Conservation (phyloP, 139 green algal genomes). For the Chlorella sp. region DNA sequence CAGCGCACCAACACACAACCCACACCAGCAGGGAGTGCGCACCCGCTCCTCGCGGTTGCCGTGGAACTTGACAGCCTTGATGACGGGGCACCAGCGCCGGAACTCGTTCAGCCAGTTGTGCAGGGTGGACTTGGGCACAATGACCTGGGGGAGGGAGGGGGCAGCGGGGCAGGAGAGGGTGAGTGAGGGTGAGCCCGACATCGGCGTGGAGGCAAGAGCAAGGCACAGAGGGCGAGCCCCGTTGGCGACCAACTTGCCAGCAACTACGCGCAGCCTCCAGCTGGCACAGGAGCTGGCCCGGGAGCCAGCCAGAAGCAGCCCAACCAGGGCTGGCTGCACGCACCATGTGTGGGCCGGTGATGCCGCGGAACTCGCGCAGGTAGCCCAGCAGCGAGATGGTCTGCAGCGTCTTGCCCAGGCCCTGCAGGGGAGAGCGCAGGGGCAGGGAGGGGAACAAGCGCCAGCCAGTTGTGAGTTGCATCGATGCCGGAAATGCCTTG, state of each 20-base stretch:
- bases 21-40: constrained; percentile 12
- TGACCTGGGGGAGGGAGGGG: constrained; percentile 27
- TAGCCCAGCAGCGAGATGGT: constrained; percentile 98
- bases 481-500: no score
- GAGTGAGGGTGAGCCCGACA: no score
- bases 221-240: no score
- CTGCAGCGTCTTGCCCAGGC: constrained; percentile 98
- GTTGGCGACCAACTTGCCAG: no score
- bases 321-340: no score
- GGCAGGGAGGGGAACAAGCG: neutral
- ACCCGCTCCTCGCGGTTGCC: constrained; percentile 93
- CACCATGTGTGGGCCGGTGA: constrained; percentile 97
- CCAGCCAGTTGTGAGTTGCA: neutral
- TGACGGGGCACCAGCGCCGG: constrained; percentile 90
- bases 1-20: no score
- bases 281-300: no score
- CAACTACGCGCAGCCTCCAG: no score
- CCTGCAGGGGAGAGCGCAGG: constrained; percentile 56
- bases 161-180: no score
- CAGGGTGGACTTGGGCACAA: constrained; percentile 98
- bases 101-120: constrained; percentile 99
- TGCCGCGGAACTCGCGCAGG: constrained; percentile 96
- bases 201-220: no score
- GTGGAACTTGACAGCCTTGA: constrained; percentile 95
- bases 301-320: no score